Evolutionary conservation across 768 basidiomycete genomes (phyloP), one percentile per base, ranked within the genome.

Genomic region (Psilocybe azurescens): DNA sequence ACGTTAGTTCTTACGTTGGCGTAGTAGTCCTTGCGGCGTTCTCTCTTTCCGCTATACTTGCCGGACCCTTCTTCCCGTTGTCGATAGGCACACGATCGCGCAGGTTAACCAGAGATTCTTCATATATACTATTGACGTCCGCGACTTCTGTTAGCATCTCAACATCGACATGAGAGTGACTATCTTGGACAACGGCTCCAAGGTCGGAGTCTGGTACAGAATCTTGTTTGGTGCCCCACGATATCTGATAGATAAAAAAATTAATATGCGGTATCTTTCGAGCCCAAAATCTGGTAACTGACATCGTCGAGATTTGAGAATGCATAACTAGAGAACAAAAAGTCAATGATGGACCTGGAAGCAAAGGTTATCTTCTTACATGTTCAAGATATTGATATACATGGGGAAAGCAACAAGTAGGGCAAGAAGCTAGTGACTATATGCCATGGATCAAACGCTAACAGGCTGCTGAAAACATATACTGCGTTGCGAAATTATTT

Each of bases 191-290:
- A 51, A 95, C 92, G 6, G 88, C 87, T 9, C 94, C 94, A 16
- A 97, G 86, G 70, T 97, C 94, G 0, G 84, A 83, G 55, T 91
- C 89, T 0, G 85, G 82, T 2, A 82, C 77, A 8, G 84, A 84
- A 65, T 94, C 92, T 75, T 94, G 91, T 75, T 98, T 98, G n/a
- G 95, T 98, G 5, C 95, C 95, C 95, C 95, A 94, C 28, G 93
- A 93, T 47, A 93, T 93, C 90, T 92, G 93, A 93, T 47, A 93
- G 92, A 90, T 92, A 69, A 3, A 58, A 24, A 41, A 50, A 51
- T 33, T 47, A 58, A 58, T 39, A 29, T 53, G 14, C n/a, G n/a
- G 54, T 48, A 39, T 39, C 18, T 24, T 47, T 18, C 24, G 24
- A 24, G 58, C 64, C 64, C 44, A 51, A 61, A 39, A 32, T 51